Conservation (phyloP, 164 flowering plant genomes). For the Vitis amurensis region DNA sequence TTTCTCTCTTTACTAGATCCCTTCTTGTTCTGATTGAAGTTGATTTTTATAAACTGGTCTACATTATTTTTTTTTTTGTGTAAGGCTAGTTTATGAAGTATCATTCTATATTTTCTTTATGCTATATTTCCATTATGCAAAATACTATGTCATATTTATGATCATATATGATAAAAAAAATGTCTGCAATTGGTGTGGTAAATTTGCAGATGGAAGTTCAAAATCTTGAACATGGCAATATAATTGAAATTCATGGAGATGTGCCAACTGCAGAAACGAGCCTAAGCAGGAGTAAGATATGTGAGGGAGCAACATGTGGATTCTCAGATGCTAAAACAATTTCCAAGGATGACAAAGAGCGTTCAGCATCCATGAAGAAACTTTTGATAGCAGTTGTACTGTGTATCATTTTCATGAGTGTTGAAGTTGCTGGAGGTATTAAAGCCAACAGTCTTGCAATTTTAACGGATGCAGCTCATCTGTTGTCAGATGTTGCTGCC, state of each 20-base stretch:
- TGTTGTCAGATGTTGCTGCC: slow-evolving; percentile 86
- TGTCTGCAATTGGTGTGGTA: background rate
- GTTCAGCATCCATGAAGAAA: slow-evolving; percentile 66
- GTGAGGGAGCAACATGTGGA: slow-evolving; percentile 76
- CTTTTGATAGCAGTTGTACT: slow-evolving; percentile 64
- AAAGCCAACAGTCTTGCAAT: slow-evolving; percentile 91
- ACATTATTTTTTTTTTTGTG: background rate
- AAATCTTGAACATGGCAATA: slow-evolving; percentile 40
- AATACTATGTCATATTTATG: background rate
- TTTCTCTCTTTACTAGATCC: background rate
- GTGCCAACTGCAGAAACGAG: slow-evolving; percentile 24
- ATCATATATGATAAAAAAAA: background rate
- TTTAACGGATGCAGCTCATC: slow-evolving; percentile 88
- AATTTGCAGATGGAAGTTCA: slow-evolving; percentile 65
- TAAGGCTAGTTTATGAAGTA: background rate
- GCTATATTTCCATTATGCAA: background rate
- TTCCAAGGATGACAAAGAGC: slow-evolving; percentile 68
- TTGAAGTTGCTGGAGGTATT: slow-evolving; percentile 83
- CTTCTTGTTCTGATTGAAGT: background rate
- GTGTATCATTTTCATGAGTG: slow-evolving; percentile 70
- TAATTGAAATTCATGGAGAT: slow-evolving; percentile 53
- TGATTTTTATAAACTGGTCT: background rate
- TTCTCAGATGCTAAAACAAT: slow-evolving; percentile 57
- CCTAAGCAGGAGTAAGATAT: slow-evolving; percentile 41
- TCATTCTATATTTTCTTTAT: background rate